Percentiles rank a stretch among this genome's conserved stretches.
Conservation (phyloP, 2,329 filamentous ascomycete genomes). For the Cladorrhinum sp. region DNA sequence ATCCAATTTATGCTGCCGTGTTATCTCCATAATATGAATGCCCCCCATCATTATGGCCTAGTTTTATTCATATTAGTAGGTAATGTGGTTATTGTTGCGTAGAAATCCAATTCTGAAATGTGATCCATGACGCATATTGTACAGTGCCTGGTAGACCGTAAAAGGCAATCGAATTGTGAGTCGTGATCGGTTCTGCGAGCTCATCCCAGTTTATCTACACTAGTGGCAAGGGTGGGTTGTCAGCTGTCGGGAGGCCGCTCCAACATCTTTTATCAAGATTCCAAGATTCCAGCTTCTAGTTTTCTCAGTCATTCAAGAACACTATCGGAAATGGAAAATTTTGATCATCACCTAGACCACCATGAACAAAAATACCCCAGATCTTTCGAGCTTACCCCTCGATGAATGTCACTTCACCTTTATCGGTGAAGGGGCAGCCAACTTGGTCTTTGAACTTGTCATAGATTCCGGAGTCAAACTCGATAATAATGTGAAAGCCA, state of each 20-base stretch:
- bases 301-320: background rate
- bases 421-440: slow-evolving; percentile 70
- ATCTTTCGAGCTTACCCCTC: background rate
- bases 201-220: background rate
- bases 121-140: background rate
- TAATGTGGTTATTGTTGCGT: background rate
- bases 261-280: background rate
- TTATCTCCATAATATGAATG: background rate
- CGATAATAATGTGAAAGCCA: background rate
- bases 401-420: slow-evolving; percentile 32
- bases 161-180: background rate
- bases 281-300: background rate
- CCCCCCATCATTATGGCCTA: background rate
- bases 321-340: background rate
- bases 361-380: background rate
- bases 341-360: background rate
- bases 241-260: background rate
- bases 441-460: slow-evolving; percentile 68
- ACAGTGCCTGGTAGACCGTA: background rate
- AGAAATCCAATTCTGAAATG: background rate
- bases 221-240: background rate
- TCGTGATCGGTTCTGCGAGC: background rate
- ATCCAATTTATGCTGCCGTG: background rate
- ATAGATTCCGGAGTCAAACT: background rate
- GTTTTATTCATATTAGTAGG: background rate